A percentile compares a stretch with the other conserved stretches of the same genome.
These are phyloP conservation scores for Coniochaeta sp. DNA, from an alignment of 2,329 filamentous ascomycete genomes.

Conservation along the genomic window DNA sequence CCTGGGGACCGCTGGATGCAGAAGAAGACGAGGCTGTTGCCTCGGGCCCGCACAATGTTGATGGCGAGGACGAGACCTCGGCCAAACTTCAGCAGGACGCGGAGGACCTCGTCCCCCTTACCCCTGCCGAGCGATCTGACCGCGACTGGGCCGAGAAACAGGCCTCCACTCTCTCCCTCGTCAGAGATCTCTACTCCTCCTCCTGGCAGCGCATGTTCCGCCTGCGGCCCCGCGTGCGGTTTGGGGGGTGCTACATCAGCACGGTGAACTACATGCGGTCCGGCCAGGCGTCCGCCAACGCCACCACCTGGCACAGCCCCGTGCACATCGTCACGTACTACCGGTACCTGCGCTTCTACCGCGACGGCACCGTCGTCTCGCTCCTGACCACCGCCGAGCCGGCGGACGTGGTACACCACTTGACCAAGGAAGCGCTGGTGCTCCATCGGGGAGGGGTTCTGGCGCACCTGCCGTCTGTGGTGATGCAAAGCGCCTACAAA, in stretches of 20 bases:
- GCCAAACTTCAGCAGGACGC: neutral
- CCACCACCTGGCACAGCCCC: conserved; percentile 69
- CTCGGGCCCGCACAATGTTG: conserved; percentile 8
- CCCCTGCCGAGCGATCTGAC: conserved; percentile 25
- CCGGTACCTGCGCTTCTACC: conserved; percentile 91
- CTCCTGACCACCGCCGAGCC: conserved; percentile 78
- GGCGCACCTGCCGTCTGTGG: conserved; percentile 34
- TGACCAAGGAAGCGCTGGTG: conserved; percentile 64
- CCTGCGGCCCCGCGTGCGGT: conserved; percentile 75
- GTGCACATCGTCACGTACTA: conserved; percentile 98
- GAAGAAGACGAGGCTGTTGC: conserved; percentile 16
- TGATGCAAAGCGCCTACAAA: conserved; percentile 63
- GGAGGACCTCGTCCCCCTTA: conserved; percentile 16
- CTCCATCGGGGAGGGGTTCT: conserved; percentile 26
- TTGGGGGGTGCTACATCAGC: conserved; percentile 93
- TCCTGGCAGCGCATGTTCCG: conserved; percentile 70
- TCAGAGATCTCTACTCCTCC: conserved; percentile 33
- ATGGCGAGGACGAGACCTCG: neutral
- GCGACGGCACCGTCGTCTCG: conserved; percentile 76
- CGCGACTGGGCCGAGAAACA: conserved; percentile 19
- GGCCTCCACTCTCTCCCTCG: conserved; percentile 31
- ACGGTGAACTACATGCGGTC: conserved; percentile 91
- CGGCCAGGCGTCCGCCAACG: conserved; percentile 64
- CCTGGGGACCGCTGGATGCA: conserved; percentile 44
- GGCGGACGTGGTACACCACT: conserved; percentile 75